These are phyloP conservation scores for Boletus subcaerulescens DNA, from an alignment of 768 basidiomycete genomes.

Conservation along the genomic window DNA sequence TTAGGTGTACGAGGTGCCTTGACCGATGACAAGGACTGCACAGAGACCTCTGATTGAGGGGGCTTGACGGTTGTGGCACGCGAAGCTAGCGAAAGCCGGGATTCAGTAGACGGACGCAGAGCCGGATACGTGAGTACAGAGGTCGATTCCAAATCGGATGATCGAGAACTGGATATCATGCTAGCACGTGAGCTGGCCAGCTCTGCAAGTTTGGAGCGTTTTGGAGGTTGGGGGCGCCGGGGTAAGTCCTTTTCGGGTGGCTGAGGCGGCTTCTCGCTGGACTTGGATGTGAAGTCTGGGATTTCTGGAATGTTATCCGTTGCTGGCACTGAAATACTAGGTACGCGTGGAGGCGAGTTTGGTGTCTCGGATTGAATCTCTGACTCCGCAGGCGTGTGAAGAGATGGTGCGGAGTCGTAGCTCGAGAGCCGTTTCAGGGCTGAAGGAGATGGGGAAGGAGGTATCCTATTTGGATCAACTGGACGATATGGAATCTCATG, in stretches of 20 bases:
- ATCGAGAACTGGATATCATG: slow-evolving; percentile 48
- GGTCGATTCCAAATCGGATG: slow-evolving; percentile 51
- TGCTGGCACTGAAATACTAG: slow-evolving; percentile 44
- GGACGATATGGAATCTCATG: slow-evolving; percentile 11
- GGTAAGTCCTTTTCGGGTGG: slow-evolving; percentile 22
- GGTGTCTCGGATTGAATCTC: slow-evolving; percentile 31
- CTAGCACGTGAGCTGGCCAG: slow-evolving; percentile 65
- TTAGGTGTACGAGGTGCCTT: slow-evolving; percentile 26
- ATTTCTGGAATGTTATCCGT: slow-evolving; percentile 55
- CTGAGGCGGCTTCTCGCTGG: slow-evolving; percentile 31
- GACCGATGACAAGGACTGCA: slow-evolving; percentile 7
- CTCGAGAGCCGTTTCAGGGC: slow-evolving; percentile 60
- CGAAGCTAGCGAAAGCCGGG: slow-evolving; percentile 36
- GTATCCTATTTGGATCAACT: slow-evolving; percentile 55
- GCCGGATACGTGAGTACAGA: slow-evolving; percentile 72
- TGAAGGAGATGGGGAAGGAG: slow-evolving; percentile 65
- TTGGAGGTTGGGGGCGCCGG: slow-evolving; percentile 27
- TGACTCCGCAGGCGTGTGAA: slow-evolving; percentile 42
- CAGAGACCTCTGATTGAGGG: slow-evolving; percentile 19
- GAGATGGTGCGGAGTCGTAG: slow-evolving; percentile 56
- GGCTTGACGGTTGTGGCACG: slow-evolving; percentile 18
- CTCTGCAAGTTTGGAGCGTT: slow-evolving; percentile 66
- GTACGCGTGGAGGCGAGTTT: slow-evolving; percentile 36
- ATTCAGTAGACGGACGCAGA: slow-evolving; percentile 65
- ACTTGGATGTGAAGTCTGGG: slow-evolving; percentile 50